A percentile compares a stretch with the other conserved stretches of the same genome.
Conservation (phyloP, 192 early-diverging fungal species). For the Coemansia sp. region DNA sequence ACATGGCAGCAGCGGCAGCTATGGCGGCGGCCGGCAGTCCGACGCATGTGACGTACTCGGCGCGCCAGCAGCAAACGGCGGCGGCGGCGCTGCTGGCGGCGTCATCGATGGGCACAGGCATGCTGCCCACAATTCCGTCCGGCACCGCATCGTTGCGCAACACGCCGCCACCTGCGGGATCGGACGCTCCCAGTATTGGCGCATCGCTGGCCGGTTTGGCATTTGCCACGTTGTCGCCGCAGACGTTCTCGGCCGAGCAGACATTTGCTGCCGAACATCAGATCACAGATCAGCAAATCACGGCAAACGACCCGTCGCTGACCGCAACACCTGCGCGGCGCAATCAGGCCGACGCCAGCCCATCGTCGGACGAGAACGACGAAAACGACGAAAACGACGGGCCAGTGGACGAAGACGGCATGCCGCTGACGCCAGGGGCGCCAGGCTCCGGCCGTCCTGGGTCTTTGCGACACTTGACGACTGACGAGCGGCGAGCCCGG, state of each 20-base stretch:
- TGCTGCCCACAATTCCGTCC: conserved; percentile 50
- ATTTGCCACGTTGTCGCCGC: conserved; percentile 21
- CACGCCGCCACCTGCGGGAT: conserved; percentile 33
- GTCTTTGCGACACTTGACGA: conserved; percentile 54
- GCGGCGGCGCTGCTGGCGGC: conserved; percentile 49
- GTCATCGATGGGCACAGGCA: conserved; percentile 38
- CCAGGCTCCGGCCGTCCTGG: conserved; percentile 53
- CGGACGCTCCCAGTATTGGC: background rate
- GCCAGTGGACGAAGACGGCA: conserved; percentile 12
- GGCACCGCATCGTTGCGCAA: conserved; percentile 38
- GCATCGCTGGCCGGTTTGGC: conserved; percentile 20
- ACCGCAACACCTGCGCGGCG: too few relatives aligned
- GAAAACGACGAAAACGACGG: background rate
- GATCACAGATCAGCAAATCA: too few relatives aligned
- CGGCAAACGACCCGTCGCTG: conserved; percentile 11
- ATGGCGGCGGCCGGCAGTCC: conserved; percentile 13
- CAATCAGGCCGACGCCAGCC: background rate
- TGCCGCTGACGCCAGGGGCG: conserved; percentile 55
- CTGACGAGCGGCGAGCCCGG: conserved; percentile 74
- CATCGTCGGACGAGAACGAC: conserved; percentile 17
- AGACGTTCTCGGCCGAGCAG: conserved; percentile 6
- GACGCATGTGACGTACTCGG: conserved; percentile 20
- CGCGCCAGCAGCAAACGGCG: conserved; percentile 16
- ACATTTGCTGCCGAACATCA: too few relatives aligned
- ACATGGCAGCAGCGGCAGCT: conserved; percentile 21